Conservation (phyloP, 2,329 filamentous ascomycete genomes). For the Colletotrichum liriopes region DNA sequence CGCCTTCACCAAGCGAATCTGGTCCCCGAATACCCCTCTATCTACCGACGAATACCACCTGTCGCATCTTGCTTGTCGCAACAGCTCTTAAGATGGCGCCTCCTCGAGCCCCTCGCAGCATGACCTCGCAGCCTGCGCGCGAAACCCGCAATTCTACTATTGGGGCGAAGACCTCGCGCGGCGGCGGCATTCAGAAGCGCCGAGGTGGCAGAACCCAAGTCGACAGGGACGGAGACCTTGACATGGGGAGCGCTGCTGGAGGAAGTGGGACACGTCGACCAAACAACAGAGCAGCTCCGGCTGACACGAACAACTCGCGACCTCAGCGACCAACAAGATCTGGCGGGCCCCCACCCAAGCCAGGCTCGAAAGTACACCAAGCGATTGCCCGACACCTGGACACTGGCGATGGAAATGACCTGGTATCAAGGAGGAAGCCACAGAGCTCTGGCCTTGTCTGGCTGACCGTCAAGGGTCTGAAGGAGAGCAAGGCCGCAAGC, state of each 20-base stretch:
- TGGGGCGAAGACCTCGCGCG: conserved; percentile 55
- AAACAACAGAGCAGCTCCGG: conserved; percentile 49
- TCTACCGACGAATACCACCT: neutral
- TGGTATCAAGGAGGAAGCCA: conserved; percentile 42
- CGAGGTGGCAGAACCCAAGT: conserved; percentile 56
- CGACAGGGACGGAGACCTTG: conserved; percentile 73
- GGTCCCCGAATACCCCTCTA: neutral
- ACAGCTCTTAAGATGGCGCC: conserved; percentile 40
- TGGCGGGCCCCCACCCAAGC: conserved; percentile 38
- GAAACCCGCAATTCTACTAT: conserved; percentile 50
- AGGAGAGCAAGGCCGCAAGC: conserved; percentile 76
- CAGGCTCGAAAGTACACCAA: conserved; percentile 44
- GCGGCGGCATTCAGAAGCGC: conserved; percentile 67
- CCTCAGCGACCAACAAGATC: conserved; percentile 50
- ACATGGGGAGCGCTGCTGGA: conserved; percentile 63
- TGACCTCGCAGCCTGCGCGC: conserved; percentile 48
- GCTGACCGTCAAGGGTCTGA: conserved; percentile 74
- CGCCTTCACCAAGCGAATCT: neutral
- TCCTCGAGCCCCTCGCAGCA: conserved; percentile 42
- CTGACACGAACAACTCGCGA: conserved; percentile 50
- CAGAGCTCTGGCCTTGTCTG: conserved; percentile 44
- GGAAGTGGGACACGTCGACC: conserved; percentile 50
- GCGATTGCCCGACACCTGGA: conserved; percentile 42
- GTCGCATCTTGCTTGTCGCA: conserved; percentile 1
- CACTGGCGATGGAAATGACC: conserved; percentile 41